A percentile compares a stretch with the other conserved stretches of the same genome.
These are phyloP conservation scores for Viola pubescens DNA, from an alignment of 441 rosid species.

Conservation along the genomic window DNA sequence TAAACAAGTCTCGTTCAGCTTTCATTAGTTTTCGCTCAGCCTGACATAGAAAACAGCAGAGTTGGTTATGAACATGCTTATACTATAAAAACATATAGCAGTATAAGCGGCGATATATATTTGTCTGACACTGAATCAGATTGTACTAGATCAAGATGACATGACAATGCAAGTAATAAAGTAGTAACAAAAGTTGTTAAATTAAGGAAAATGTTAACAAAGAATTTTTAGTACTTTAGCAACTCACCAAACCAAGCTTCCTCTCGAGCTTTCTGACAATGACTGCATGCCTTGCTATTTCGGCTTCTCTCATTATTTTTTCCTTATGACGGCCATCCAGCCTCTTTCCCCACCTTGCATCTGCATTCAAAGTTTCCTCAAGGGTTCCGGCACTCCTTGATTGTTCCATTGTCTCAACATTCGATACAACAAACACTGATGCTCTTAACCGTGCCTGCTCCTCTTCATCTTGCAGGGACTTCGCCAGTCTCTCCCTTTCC, in stretches of 20 bases:
- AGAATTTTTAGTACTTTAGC: no score
- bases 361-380: constrained; percentile 77
- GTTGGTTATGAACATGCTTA: constrained; percentile 1
- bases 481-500: constrained; percentile 75
- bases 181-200: not conserved
- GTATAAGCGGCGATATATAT: no score
- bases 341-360: constrained; percentile 68
- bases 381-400: constrained; percentile 71
- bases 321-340: constrained; percentile 43
- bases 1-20: constrained; percentile 67
- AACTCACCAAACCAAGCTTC: constrained; percentile 73
- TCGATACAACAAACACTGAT: constrained; percentile 44
- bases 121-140: no score
- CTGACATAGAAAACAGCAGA: constrained; percentile 28
- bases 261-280: constrained; percentile 66
- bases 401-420: constrained; percentile 28
- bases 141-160: no score
- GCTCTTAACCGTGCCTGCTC: constrained; percentile 89
- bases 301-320: constrained; percentile 60
- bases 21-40: constrained; percentile 62
- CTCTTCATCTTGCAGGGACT: constrained; percentile 73
- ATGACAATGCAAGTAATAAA: no score
- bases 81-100: not conserved
- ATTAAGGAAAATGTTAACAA: no score
- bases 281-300: constrained; percentile 49